Conservation (phyloP, 768 basidiomycete species). For the Hypholoma fasciculare region DNA sequence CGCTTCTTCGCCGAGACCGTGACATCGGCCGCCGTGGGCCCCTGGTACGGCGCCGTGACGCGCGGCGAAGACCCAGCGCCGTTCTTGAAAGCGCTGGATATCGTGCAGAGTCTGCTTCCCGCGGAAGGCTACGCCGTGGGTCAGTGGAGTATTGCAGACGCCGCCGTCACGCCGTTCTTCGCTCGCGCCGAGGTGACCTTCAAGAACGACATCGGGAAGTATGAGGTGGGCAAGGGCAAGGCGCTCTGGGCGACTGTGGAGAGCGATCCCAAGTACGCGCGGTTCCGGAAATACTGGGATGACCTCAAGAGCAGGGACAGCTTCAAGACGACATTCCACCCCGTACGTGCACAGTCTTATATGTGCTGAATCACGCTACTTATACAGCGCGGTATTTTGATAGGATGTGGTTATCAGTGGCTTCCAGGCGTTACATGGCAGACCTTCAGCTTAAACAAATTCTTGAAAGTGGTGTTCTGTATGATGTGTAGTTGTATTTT, state of each 20-base stretch:
- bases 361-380: not conserved
- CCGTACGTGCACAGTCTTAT: slow-evolving; percentile 34
- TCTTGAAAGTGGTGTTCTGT: too few relatives aligned
- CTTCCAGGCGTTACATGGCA: too few relatives aligned
- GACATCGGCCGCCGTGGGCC: slow-evolving; percentile 42
- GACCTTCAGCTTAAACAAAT: too few relatives aligned
- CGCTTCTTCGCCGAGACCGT: slow-evolving; percentile 66
- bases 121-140: slow-evolving; percentile 44
- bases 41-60: slow-evolving; percentile 34
- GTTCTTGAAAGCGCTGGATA: slow-evolving; percentile 43
- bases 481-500: too few relatives aligned
- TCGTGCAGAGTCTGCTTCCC: slow-evolving; percentile 51
- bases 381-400: not conserved
- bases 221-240: slow-evolving; percentile 45
- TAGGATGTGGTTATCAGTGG: too few relatives aligned
- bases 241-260: slow-evolving; percentile 42
- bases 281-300: slow-evolving; percentile 47
- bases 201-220: slow-evolving; percentile 53
- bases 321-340: slow-evolving; percentile 53
- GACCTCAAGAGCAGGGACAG: slow-evolving; percentile 53
- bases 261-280: slow-evolving; percentile 45
- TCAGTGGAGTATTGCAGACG: slow-evolving; percentile 64
- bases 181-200: slow-evolving; percentile 47
- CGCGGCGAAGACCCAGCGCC: slow-evolving; percentile 41
- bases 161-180: slow-evolving; percentile 59